A percentile compares a stretch with the other conserved stretches of the same genome.
phyloP scores from a whole-genome alignment of 352 stramenopile species.

The Phytophthora agathidicida region DNA sequence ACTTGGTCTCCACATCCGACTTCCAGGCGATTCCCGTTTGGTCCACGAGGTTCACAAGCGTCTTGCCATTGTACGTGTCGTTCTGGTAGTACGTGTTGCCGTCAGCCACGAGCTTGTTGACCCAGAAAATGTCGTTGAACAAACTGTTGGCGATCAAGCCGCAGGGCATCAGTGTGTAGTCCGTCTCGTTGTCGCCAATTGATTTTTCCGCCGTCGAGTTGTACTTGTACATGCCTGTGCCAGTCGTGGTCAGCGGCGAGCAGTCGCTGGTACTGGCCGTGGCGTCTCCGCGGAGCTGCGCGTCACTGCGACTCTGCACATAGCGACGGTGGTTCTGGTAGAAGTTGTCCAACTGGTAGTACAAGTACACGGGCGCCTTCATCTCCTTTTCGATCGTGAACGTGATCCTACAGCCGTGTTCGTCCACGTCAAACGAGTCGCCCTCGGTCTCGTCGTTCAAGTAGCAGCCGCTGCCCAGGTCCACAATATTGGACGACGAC shows the following conservation, averaged over 20 bases:
- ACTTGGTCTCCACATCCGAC: slow-evolving; percentile 96
- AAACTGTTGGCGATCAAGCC: slow-evolving; percentile 98
- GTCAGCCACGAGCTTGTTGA: slow-evolving; percentile 68
- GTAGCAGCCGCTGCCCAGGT: slow-evolving; percentile 65
- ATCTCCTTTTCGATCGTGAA: slow-evolving; percentile 94
- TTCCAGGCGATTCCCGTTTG: slow-evolving; percentile 98
- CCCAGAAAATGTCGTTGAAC: slow-evolving; percentile 97
- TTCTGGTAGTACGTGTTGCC: slow-evolving; percentile 67
- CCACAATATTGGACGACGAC: slow-evolving; percentile 62
- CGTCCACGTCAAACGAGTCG: slow-evolving; percentile 65
- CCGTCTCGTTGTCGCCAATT: slow-evolving; percentile 42
- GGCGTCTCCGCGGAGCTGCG: slow-evolving; percentile 86
- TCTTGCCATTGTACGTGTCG: slow-evolving; percentile 54
- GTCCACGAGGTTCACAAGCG: slow-evolving; percentile 88
- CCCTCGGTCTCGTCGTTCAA: slow-evolving; percentile 63
- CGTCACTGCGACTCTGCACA: slow-evolving; percentile 89
- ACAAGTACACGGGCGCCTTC: slow-evolving; percentile 96
- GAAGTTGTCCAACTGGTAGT: slow-evolving; percentile 99
- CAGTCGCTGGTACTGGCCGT: slow-evolving; percentile 75
- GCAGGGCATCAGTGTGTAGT: slow-evolving; percentile 95
- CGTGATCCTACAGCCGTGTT: slow-evolving; percentile 78
- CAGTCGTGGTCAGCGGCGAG: slow-evolving; percentile 68
- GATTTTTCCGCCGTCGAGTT: slow-evolving; percentile 60
- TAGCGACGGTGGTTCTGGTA: slow-evolving; percentile 99
- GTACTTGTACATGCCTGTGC: slow-evolving; percentile 63